Conservation (phyloP, 2,329 filamentous ascomycete genomes). For the Fusarium secorum region DNA sequence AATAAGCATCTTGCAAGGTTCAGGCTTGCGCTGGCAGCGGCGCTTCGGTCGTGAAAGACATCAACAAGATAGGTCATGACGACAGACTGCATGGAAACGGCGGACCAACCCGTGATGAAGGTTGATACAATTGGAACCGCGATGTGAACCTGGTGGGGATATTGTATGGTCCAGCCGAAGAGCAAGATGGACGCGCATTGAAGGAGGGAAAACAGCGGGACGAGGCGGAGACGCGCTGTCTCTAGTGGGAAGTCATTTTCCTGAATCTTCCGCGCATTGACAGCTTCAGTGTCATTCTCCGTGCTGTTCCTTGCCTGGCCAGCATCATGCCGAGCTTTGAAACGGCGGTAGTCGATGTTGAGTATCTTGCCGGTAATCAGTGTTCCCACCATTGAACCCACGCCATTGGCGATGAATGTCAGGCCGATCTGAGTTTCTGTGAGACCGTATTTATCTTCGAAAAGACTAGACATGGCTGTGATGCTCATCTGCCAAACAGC, state of each 20-base stretch:
- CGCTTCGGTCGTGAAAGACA: slow-evolving; percentile 57
- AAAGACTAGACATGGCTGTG: slow-evolving; percentile 60
- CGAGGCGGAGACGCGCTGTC: slow-evolving; percentile 58
- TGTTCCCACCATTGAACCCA: slow-evolving; percentile 62
- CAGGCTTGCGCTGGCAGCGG: slow-evolving; percentile 61
- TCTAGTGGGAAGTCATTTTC: slow-evolving; percentile 56
- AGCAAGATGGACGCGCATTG: slow-evolving; percentile 57
- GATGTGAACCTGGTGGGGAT: slow-evolving; percentile 52
- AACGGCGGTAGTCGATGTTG: slow-evolving; percentile 58
- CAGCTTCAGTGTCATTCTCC: fast-evolving
- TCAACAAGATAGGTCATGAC: slow-evolving; percentile 64
- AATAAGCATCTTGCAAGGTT: slow-evolving; percentile 62
- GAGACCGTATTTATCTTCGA: slow-evolving; percentile 53
- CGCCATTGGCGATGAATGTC: slow-evolving; percentile 63
- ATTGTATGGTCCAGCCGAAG: slow-evolving; percentile 63
- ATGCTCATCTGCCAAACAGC: slow-evolving; percentile 64
- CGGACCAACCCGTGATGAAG: slow-evolving; percentile 61
- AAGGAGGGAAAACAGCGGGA: slow-evolving; percentile 54
- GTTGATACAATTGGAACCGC: slow-evolving; percentile 58
- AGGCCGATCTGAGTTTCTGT: slow-evolving; percentile 56
- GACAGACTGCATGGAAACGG: slow-evolving; percentile 56
- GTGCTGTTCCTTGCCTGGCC: no score
- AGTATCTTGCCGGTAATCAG: slow-evolving; percentile 61
- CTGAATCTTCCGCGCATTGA: fast-evolving
- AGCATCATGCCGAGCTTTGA: slow-evolving; percentile 41